Conservation (phyloP, 2,329 filamentous ascomycete species). For the Dactylellina sp. region DNA sequence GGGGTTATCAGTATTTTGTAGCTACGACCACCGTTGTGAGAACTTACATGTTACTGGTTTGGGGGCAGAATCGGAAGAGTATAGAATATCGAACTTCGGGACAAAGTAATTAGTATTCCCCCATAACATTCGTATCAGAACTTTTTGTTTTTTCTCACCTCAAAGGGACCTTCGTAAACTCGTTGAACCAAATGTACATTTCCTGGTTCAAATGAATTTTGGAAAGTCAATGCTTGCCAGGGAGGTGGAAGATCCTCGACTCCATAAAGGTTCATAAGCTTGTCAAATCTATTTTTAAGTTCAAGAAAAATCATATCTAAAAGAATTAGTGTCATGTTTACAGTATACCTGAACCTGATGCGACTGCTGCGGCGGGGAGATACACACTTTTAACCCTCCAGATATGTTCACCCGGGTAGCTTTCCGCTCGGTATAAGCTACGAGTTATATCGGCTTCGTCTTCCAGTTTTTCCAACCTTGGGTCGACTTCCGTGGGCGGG, state of each 20-base stretch:
- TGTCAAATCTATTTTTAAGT: conserved; percentile 74
- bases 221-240: conserved; percentile 84
- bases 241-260: conserved; percentile 80
- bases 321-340: not conserved
- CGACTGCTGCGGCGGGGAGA: no score
- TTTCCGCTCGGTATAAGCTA: conserved; percentile 70
- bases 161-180: conserved; percentile 87
- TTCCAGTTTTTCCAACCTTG: conserved; percentile 77
- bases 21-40: not conserved
- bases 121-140: no score
- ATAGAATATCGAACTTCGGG: conserved; percentile 87
- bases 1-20: conserved; percentile 57
- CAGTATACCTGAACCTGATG: no score
- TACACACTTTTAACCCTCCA: conserved; percentile 81
- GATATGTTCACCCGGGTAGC: conserved; percentile 74
- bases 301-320: conserved; percentile 71
- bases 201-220: conserved; percentile 75
- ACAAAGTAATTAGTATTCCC: conserved; percentile 17
- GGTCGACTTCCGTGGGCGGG: conserved; percentile 68
- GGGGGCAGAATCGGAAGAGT: conserved; percentile 79
- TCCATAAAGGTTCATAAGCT: conserved; percentile 71
- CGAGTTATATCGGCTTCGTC: conserved; percentile 75
- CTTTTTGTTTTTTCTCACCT: conserved; percentile 65
- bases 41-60: conserved; percentile 68
- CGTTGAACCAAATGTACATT: conserved; percentile 93